Evolutionary conservation across 768 basidiomycete species (phyloP), one percentile per base, ranked within the genome.

Genomic region (Amanita thiersii): DNA sequence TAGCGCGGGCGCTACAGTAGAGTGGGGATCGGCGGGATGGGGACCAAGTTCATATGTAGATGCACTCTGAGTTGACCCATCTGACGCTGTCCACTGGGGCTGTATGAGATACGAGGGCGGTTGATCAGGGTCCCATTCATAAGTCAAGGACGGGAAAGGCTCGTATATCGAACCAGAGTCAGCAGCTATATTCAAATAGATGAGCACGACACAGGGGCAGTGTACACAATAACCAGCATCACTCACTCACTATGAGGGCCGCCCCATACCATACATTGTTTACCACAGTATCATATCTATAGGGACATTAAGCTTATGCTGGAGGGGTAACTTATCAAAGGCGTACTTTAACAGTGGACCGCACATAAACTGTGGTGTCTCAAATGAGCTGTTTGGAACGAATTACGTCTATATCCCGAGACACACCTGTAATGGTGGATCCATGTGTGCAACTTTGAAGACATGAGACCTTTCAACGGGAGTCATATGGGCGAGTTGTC

Each of bases 261-360:
- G 85, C 87, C 5, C 92, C 94, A 47, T 81, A 73, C 89, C 91
- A 99, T 25, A 91, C 77, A 17, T 75, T 65, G 46, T 79, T 66
- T 50, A 87, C 81, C 18, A 87, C 75, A 0, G 91, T 98, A 55
- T 97, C 92, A 54, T 90, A 97, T 30, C 86, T 79, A 47, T 26
- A 42, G 17, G 31, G 21, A 33, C 15, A 42, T 34, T 32, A 26
- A 23, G 37, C 33, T 21, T 21, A 40, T 33, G 8, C 23, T 14
- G 23, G 39, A 31, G 35, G 40, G 25, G 21, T 36, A 32, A 33
- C 37, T 23, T 29, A 32, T 21, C 39, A 37, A 36, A 20, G 20
- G 51, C 59, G 39, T 49, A 72, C 70, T 64, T 67, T 39, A 97
- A 62, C 12, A 97, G 65, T 15, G 91, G 91, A 0, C 92, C 91